Evolutionary conservation across 1,139 yeast genomes (phyloP).

Genomic region (Saccharomyces hybrid): DNA sequence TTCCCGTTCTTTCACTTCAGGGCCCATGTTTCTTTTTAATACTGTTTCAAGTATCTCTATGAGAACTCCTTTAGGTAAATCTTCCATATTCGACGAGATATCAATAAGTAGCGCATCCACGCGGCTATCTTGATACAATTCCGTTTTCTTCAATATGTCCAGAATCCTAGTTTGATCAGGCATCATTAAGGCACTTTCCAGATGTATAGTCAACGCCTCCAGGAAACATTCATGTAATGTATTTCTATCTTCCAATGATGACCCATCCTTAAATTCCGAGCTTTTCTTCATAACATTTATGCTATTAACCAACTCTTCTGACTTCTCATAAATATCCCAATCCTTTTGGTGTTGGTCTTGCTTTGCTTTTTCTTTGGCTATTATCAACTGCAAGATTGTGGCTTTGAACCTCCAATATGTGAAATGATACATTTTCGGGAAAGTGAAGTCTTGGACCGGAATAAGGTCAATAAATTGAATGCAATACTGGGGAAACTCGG

Average conservation of each 20-base stretch:
- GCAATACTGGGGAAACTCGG: slow-evolving; percentile 8
- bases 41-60: slow-evolving; percentile 3
- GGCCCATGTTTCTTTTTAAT: slow-evolving; percentile 6
- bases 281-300: background rate
- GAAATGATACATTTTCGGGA: slow-evolving; percentile 15
- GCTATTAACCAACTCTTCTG: background rate
- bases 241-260: slow-evolving; percentile 1
- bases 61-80: slow-evolving; percentile 3
- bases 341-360: background rate
- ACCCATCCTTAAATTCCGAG: slow-evolving; percentile 1
- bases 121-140: background rate
- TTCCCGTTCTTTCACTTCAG: background rate
- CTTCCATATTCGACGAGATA: background rate
- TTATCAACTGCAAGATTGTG: slow-evolving; percentile 4
- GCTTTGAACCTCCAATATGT: slow-evolving; percentile 18
- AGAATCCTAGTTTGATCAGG: slow-evolving; percentile 2
- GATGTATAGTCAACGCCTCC: background rate
- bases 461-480: slow-evolving; percentile 12
- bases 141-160: slow-evolving; percentile 3
- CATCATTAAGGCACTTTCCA: slow-evolving; percentile 1
- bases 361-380: slow-evolving; percentile 1
- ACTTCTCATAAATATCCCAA: background rate
- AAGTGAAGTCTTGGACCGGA: slow-evolving; percentile 16
- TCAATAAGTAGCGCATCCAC: slow-evolving; percentile 5
- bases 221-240: slow-evolving; percentile 1